These are phyloP conservation scores for Fusarium beomiforme DNA, from an alignment of 2,329 filamentous ascomycete species.

Conservation along the genomic window DNA sequence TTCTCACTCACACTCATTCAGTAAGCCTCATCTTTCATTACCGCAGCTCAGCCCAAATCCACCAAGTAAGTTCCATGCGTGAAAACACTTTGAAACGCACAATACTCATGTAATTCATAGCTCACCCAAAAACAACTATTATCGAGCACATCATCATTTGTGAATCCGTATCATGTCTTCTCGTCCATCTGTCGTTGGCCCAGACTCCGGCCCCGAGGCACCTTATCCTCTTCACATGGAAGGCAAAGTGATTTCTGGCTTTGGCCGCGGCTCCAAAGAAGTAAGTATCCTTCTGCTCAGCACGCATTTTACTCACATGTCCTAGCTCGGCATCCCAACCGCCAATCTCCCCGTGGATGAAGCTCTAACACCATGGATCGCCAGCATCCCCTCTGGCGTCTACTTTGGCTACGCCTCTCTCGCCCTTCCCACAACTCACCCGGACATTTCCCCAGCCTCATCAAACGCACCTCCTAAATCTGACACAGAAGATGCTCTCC, in stretches of 20 bases:
- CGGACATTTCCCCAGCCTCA: conserved; percentile 47
- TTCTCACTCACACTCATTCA: conserved; percentile 9
- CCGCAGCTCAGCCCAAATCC: not conserved
- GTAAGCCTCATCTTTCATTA: not conserved
- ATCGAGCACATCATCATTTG: not conserved
- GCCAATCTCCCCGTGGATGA: conserved; percentile 87
- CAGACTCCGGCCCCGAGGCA: conserved; percentile 74
- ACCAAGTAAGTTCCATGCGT: not conserved
- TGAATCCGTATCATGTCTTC: conserved; percentile 41
- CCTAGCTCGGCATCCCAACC: conserved; percentile 90
- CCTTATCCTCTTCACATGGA: conserved; percentile 88
- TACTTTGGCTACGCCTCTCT: conserved; percentile 94
- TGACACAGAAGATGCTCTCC: conserved; percentile 25
- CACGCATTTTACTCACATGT: not conserved
- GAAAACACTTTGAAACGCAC: not conserved
- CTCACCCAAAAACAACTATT: not conserved
- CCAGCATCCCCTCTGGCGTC: conserved; percentile 77
- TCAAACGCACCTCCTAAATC: conserved; percentile 13
- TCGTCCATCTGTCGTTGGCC: conserved; percentile 78
- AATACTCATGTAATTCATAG: not conserved
- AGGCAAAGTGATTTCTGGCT: conserved; percentile 90
- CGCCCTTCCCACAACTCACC: conserved; percentile 62
- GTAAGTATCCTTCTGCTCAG: conserved; percentile 55
- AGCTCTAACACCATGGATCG: conserved; percentile 68
- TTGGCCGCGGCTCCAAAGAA: conserved; percentile 93